These are phyloP conservation scores for Chytriomyces hyalinus DNA, from an alignment of 192 early-diverging fungal genomes.

Conservation along the genomic window DNA sequence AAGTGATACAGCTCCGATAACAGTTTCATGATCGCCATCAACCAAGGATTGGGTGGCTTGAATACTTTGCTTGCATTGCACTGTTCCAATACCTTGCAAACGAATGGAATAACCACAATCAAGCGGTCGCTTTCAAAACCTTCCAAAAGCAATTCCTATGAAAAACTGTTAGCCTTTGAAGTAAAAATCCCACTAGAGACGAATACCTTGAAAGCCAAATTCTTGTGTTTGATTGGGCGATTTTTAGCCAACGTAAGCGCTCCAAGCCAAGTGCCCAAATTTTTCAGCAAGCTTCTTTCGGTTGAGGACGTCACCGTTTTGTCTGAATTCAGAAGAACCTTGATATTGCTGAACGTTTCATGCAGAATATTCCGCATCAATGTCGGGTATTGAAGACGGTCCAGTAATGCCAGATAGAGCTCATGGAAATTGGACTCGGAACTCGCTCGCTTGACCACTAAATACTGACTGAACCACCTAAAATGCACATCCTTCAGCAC, in stretches of 20 bases:
- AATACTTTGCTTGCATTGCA: constrained; percentile 84
- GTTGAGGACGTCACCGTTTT: constrained; percentile 87
- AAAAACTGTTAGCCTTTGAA: not conserved
- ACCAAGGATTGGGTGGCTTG: constrained; percentile 95
- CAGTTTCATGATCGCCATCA: constrained; percentile 92
- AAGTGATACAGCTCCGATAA: constrained; percentile 92
- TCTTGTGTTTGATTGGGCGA: constrained; percentile 93
- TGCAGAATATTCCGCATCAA: constrained; percentile 79
- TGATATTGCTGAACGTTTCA: constrained; percentile 88
- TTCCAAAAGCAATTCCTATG: constrained; percentile 84
- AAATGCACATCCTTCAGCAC: constrained; percentile 68
- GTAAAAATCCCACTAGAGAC: constrained; percentile 27
- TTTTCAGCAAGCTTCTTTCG: constrained; percentile 91
- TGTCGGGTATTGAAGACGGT: constrained; percentile 70
- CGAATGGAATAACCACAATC: constrained; percentile 97
- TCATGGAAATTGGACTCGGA: constrained; percentile 97
- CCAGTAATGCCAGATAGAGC: constrained; percentile 86
- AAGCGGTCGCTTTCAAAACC: constrained; percentile 85
- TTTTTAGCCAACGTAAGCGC: constrained; percentile 96
- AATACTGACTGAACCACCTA: constrained; percentile 94
- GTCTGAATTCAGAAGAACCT: constrained; percentile 89
- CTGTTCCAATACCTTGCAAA: constrained; percentile 96
- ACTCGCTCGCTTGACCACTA: constrained; percentile 93
- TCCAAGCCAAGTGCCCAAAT: constrained; percentile 96
- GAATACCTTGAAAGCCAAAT: constrained; percentile 88